Conservation (phyloP, 768 basidiomycete species). For the Lentinula detonsa region DNA sequence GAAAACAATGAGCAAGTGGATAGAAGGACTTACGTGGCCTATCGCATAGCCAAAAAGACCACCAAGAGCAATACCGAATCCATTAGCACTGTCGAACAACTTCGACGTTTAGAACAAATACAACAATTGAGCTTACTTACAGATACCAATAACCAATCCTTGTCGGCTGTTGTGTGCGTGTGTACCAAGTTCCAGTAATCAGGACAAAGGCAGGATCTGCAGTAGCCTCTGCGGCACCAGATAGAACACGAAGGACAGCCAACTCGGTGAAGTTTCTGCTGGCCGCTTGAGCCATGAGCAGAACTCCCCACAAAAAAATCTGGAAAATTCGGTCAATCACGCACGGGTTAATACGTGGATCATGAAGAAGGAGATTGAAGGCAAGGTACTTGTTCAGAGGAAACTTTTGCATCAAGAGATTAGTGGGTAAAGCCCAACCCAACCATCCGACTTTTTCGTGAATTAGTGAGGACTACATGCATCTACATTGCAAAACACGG, state of each 20-base stretch:
- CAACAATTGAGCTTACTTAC: constrained; percentile 6
- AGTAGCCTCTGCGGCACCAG: constrained; percentile 26
- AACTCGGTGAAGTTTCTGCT: constrained; percentile 29
- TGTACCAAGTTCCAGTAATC: constrained; percentile 29
- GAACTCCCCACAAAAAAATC: constrained; percentile 23
- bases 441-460: constrained; percentile 24
- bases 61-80: constrained; percentile 31
- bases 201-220: constrained; percentile 25
- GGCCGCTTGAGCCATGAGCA: constrained; percentile 35
- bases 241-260: constrained; percentile 28
- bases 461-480: neutral
- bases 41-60: constrained; percentile 28
- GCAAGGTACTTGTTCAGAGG: constrained; percentile 33
- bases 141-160: constrained; percentile 30
- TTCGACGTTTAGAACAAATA: neutral
- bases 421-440: constrained; percentile 33
- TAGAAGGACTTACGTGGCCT: constrained; percentile 9
- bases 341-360: neutral
- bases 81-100: constrained; percentile 22
- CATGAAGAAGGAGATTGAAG: constrained; percentile 16
- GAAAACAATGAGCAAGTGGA: neutral
- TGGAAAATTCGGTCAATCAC: neutral
- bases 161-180: constrained; percentile 30
- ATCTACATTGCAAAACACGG: constrained; percentile 5
- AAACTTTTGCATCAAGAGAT: constrained; percentile 31